Evolutionary conservation across 805 yeast genomes (phyloP).

Genomic region (Blastobotrys americana): DNA sequence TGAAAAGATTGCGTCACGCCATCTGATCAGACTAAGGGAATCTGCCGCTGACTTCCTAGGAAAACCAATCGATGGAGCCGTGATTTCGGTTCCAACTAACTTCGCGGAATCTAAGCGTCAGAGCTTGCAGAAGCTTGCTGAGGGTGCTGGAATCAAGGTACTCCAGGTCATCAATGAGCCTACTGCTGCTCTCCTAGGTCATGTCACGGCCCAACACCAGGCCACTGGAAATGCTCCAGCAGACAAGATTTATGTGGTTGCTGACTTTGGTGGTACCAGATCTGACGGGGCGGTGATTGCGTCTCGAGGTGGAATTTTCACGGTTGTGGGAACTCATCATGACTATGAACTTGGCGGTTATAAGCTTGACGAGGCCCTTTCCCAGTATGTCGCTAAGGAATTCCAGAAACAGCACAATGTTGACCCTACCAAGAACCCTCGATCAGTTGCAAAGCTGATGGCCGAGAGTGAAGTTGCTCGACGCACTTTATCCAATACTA

Average conservation of each 20-base stretch:
- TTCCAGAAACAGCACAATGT: constrained; percentile 80
- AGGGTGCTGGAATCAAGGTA: constrained; percentile 67
- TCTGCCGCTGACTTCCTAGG: constrained; percentile 96
- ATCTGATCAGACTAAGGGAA: constrained; percentile 66
- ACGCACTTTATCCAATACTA: constrained; percentile 87
- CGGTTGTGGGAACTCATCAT: constrained; percentile 79
- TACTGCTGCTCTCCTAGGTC: constrained; percentile 82
- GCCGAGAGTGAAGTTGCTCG: constrained; percentile 78
- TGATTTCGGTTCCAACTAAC: constrained; percentile 85
- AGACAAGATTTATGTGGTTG: constrained; percentile 81
- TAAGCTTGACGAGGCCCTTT: constrained; percentile 68
- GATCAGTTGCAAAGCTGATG: constrained; percentile 82
- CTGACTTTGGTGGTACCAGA: constrained; percentile 94
- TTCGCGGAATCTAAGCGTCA: constrained; percentile 67
- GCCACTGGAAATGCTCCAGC: constrained; percentile 34
- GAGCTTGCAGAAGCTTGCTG: constrained; percentile 54
- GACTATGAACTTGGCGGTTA: constrained; percentile 83
- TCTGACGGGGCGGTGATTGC: constrained; percentile 93
- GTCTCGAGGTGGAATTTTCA: constrained; percentile 88
- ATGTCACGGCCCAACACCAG: constrained; percentile 37
- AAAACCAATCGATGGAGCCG: constrained; percentile 68
- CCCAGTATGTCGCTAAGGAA: constrained; percentile 84
- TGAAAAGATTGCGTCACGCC: constrained; percentile 76
- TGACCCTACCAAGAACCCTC: constrained; percentile 72
- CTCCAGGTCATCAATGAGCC: constrained; percentile 90